Base-by-base conservation (phyloP, 352 stramenopile genomes). In the Plasmopara viticola region DNA sequence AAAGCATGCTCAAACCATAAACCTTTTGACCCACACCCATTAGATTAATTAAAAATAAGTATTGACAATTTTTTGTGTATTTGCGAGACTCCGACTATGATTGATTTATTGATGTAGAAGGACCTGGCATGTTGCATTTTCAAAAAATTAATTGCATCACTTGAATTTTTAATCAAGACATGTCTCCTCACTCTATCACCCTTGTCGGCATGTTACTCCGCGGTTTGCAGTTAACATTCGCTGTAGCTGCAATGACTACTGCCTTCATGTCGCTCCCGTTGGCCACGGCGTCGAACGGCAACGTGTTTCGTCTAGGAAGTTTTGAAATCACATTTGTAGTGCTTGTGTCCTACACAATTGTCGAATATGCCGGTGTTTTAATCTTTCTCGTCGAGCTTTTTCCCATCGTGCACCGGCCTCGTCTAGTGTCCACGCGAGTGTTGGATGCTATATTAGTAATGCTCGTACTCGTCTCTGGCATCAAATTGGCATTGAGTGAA, bases 1-100 rank as follows among this genome's bases (percentile, higher is more conserved):
- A 8, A 84, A 88, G 56, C 78, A 72, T 13, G 73, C 78, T 51
- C 86, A 86, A 64, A 80, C 66, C 10, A 68, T 88, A 44, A 78
- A 88, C 42, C 56, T 88, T 25, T 62, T 88, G 25, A 63, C 20
- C 20, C 20, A 25, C 20, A 25, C 20, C 20, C 20, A 25, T 25
- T 25, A 25, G 20, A 25, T 3, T 25, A 58, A 43, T n/a, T 29
- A 39, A 6, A 39, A 29, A 7, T 8, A 35, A 8, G 10, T 35
- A 12, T 35, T 12, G 31, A 12, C 31, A 35, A 35, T 35, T 35
- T 35, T 35, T 5, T 35, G 7, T 35, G 6, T 35, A 4, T 12
- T 35, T 35, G 31, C 31, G 5, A 35, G 31, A 12, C 31, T 12
- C 5, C 31, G 2, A 35, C 6, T 35, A 12, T 2, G 31, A 5